Conservation (phyloP, 306 rosid species). For the Cucurbita pepo region DNA sequence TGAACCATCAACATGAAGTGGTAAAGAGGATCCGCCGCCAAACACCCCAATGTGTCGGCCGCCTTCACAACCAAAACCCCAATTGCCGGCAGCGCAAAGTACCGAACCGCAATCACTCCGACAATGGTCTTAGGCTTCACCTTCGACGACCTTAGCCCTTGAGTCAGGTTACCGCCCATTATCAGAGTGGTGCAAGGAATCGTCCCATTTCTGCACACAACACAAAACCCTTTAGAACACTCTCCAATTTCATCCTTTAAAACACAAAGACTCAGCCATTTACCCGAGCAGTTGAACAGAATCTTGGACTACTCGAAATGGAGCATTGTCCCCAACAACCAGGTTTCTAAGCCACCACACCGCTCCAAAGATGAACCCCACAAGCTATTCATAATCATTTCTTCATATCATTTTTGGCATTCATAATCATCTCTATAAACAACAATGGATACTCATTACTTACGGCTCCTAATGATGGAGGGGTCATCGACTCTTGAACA, state of each 20-base stretch:
- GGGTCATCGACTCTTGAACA: slow-evolving; percentile 49
- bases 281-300: slow-evolving; percentile 48
- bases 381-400: slow-evolving; percentile 25
- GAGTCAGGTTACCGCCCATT: slow-evolving; percentile 77
- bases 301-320: slow-evolving; percentile 58
- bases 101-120: slow-evolving; percentile 23
- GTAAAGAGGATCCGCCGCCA: slow-evolving; percentile 57
- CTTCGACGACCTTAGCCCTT: slow-evolving; percentile 56
- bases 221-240: too few species aligned
- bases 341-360: slow-evolving; percentile 43
- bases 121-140: slow-evolving; percentile 23
- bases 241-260: too few species aligned
- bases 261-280: neutral
- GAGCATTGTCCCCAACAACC: slow-evolving; percentile 50
- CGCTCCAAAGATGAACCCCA: slow-evolving; percentile 61
- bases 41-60: slow-evolving; percentile 34
- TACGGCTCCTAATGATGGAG: slow-evolving; percentile 72
- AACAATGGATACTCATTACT: slow-evolving; percentile 10
- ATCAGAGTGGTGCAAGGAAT: slow-evolving; percentile 81
- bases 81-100: slow-evolving; percentile 35
- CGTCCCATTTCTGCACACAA: slow-evolving; percentile 40
- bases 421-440: neutral
- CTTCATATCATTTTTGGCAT: neutral
- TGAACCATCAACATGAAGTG: slow-evolving; percentile 60
- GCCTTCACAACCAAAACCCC: slow-evolving; percentile 48